phyloP scores from a whole-genome alignment of 2,329 filamentous ascomycete genomes.

The Juglanconis juglandina region DNA sequence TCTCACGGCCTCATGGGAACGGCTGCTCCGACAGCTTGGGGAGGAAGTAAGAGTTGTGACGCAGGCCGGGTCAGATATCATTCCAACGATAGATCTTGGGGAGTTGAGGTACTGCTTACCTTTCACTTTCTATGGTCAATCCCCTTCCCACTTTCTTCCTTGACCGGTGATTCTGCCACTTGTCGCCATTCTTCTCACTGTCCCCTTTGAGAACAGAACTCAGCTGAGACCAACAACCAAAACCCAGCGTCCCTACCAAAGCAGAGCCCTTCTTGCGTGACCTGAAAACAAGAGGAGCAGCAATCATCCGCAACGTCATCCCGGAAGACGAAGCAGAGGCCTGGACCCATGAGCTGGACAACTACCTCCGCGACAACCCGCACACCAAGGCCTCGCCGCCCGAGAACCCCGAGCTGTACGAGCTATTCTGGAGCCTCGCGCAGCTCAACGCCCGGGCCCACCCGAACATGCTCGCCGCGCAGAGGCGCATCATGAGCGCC shows the following conservation, averaged over 20 bases:
- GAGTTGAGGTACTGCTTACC: constrained; percentile 28
- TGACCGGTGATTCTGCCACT: background rate
- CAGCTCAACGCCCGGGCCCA: constrained; percentile 39
- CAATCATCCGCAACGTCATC: constrained; percentile 31
- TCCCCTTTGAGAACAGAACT: background rate
- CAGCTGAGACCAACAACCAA: background rate
- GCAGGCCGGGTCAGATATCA: constrained; percentile 30
- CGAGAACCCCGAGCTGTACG: constrained; percentile 31
- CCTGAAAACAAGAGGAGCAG: constrained; percentile 30
- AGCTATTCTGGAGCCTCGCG: constrained; percentile 38
- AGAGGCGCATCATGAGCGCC: constrained; percentile 45
- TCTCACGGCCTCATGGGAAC: constrained; percentile 37
- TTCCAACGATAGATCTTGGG: constrained; percentile 41
- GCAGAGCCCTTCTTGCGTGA: constrained; percentile 24
- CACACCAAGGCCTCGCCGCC: constrained; percentile 29
- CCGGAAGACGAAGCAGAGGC: constrained; percentile 25
- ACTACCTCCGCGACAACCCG: constrained; percentile 52
- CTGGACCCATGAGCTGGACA: constrained; percentile 50
- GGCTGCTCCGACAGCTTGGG: constrained; percentile 34
- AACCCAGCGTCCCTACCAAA: background rate
- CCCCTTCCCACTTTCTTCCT: background rate
- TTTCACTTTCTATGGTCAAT: background rate
- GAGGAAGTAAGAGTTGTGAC: constrained; percentile 37
- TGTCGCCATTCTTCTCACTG: background rate
- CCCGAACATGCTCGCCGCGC: constrained; percentile 35